Base-by-base conservation (phyloP, 371 early-diverging fungal species). In the Parasitella parasitica region DNA sequence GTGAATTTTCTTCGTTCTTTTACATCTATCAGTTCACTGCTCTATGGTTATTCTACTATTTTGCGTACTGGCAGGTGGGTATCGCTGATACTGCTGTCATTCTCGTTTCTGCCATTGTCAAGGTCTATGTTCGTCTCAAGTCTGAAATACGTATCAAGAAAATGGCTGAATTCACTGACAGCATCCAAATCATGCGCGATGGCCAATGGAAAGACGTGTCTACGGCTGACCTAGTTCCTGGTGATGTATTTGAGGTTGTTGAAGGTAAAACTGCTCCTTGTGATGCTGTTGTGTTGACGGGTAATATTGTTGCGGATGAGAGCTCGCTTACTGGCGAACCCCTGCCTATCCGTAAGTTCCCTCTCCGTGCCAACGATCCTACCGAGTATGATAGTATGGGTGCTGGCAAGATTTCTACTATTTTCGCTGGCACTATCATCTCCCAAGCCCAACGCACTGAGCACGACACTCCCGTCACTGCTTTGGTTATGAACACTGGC, bases 11-110 rank as follows among this genome's bases (percentile, higher is more conserved):
- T 6, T 81, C 85, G 9, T 85, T 89, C 69, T 92, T 93, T 59
- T 93, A 93, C 67, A 77, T 91, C 27, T 93, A 91, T 63, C 92
- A 93, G 69, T 73, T 89, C 38, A 83, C 88, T 63, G 77, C 79
- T n/a, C 80, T 93, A 43, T 86, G 87, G 86, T 79, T 89, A 12
- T 92, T 89, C 69, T 88, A 87, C 72, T 87, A 88, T 72, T 82
- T 86, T 65, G 84, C 80, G 41, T 91, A 90, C 75, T 93, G 63
- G 80, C 77, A 83, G 63, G 90, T 93, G 51, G 93, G 88, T 60
- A 57, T 91, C 12, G 90, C 91, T 15, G 84, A 91, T 48, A 88
- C 89, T 3, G 76, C 75, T 58, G 88, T 93, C 39, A 86, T 91
- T 56, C 51, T 91, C 3, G 43, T 85, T 1, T 89, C 93, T 3